These are phyloP conservation scores for Haematococcus lacustris DNA, from an alignment of 139 green algal genomes.

Conservation along the genomic window DNA sequence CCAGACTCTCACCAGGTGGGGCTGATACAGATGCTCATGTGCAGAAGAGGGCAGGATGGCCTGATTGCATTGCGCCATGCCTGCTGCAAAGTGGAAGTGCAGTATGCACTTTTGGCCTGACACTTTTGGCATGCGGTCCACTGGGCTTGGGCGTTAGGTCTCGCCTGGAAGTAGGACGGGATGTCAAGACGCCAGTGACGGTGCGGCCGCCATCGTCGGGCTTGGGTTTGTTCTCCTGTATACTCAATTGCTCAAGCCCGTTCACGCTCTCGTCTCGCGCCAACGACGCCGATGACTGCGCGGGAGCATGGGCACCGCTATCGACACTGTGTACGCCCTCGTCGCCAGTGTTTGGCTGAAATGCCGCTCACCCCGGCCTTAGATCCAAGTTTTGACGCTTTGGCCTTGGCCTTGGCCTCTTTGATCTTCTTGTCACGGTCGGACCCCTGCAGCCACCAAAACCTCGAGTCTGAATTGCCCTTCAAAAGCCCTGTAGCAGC, in stretches of 20 bases:
- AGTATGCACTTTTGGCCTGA: neutral
- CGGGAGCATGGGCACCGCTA: too few species aligned
- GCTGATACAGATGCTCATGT: neutral
- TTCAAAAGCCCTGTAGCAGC: too few species aligned
- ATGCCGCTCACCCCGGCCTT: constrained; percentile 1
- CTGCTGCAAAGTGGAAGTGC: too few species aligned
- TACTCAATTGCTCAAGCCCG: too few species aligned
- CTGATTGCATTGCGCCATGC: neutral
- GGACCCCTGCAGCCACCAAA: too few species aligned
- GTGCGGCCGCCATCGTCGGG: constrained; percentile 9
- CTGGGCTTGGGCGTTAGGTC: neutral
- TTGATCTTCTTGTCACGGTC: constrained; percentile 5
- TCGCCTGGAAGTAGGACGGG: constrained; percentile 33
- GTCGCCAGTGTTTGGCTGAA: neutral
- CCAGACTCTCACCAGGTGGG: neutral
- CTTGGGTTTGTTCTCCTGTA: neutral
- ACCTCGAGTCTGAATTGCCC: too few species aligned
- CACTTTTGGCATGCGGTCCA: neutral
- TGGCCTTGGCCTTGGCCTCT: constrained; percentile 2
- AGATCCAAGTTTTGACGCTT: neutral
- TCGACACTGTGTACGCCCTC: too few species aligned
- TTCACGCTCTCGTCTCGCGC: too few species aligned
- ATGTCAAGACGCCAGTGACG: constrained; percentile 50
- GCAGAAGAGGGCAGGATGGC: neutral
- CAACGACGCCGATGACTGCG: too few species aligned